These are phyloP conservation scores for Phaeosphaeria sp. DNA, from an alignment of 2,329 filamentous ascomycete genomes.

Conservation along the genomic window DNA sequence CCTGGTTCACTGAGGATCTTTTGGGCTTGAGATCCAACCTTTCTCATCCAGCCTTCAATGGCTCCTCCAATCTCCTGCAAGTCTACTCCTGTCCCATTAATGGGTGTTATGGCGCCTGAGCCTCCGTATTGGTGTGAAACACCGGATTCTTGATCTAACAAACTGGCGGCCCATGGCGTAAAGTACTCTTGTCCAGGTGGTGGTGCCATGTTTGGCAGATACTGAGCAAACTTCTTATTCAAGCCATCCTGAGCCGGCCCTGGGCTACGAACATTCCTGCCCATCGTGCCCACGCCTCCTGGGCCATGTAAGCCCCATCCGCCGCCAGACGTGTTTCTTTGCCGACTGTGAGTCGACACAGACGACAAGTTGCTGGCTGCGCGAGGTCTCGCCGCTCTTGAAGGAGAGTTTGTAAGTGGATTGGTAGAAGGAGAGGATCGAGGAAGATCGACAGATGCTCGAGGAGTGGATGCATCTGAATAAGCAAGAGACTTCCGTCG, in stretches of 20 bases:
- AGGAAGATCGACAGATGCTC: slow-evolving; percentile 67
- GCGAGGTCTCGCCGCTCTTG: slow-evolving; percentile 43
- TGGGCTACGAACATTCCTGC: slow-evolving; percentile 71
- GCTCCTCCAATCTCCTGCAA: slow-evolving; percentile 86
- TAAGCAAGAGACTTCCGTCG: slow-evolving; percentile 81
- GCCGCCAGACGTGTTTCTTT: slow-evolving; percentile 46
- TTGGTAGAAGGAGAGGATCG: slow-evolving; percentile 51
- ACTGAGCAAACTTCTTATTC: slow-evolving; percentile 82
- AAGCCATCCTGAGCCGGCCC: slow-evolving; percentile 85
- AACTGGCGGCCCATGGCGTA: slow-evolving; percentile 47
- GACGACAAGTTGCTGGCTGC: slow-evolving; percentile 49
- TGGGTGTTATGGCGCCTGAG: slow-evolving; percentile 37
- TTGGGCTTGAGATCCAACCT: slow-evolving; percentile 71
- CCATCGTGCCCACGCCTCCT: slow-evolving; percentile 86
- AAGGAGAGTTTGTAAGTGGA: slow-evolving; percentile 43
- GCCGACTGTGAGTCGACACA: slow-evolving; percentile 43
- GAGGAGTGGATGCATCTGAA: slow-evolving; percentile 70
- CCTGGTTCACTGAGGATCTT: slow-evolving; percentile 44
- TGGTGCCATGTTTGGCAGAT: slow-evolving; percentile 76
- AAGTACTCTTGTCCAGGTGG: slow-evolving; percentile 63
- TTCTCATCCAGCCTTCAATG: slow-evolving; percentile 89
- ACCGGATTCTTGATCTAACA: slow-evolving; percentile 41
- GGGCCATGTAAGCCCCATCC: slow-evolving; percentile 73
- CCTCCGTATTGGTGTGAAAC: slow-evolving; percentile 33
- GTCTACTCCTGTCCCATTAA: slow-evolving; percentile 47